Conservation (phyloP, 208 protist species). For the Strigomonas galati region DNA sequence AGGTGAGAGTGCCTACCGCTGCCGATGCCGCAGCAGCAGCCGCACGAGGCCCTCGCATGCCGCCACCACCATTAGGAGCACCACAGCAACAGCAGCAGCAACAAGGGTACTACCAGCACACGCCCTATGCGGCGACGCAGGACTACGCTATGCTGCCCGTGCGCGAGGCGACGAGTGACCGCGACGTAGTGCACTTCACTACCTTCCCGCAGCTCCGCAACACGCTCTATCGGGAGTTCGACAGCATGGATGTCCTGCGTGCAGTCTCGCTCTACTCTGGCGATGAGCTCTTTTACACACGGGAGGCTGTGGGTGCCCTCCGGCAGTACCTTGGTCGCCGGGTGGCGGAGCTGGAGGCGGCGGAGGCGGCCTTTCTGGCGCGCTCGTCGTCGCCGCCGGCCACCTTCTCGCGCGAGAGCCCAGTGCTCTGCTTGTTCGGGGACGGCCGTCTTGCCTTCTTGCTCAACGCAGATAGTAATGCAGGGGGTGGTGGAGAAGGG, state of each 20-base stretch:
- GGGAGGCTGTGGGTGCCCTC: conserved; percentile 47
- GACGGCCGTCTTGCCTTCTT: conserved; percentile 64
- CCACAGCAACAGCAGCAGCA: not conserved
- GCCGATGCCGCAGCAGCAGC: not conserved
- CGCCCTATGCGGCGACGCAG: conserved; percentile 58
- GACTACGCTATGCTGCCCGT: conserved; percentile 73
- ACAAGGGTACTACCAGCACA: conserved; percentile 39
- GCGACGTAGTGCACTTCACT: conserved; percentile 25
- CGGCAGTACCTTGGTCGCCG: conserved; percentile 54
- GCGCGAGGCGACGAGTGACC: not conserved
- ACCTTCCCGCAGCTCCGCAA: conserved; percentile 70
- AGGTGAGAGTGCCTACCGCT: not conserved
- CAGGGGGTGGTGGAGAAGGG: conserved; percentile 11
- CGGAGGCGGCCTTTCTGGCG: conserved; percentile 30
- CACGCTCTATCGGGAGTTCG: conserved; percentile 57
- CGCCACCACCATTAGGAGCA: conserved; percentile 2
- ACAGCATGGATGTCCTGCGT: conserved; percentile 53
- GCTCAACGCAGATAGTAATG: conserved; percentile 37
- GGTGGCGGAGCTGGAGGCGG: conserved; percentile 26
- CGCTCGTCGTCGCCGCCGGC: not conserved
- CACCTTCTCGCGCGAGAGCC: conserved; percentile 34
- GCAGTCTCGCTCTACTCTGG: conserved; percentile 42
- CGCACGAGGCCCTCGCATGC: not conserved
- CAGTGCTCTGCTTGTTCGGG: conserved; percentile 62
- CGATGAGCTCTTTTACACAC: conserved; percentile 46